Base-by-base conservation (phyloP, 768 basidiomycete species). In the Amanita fuliginea region DNA sequence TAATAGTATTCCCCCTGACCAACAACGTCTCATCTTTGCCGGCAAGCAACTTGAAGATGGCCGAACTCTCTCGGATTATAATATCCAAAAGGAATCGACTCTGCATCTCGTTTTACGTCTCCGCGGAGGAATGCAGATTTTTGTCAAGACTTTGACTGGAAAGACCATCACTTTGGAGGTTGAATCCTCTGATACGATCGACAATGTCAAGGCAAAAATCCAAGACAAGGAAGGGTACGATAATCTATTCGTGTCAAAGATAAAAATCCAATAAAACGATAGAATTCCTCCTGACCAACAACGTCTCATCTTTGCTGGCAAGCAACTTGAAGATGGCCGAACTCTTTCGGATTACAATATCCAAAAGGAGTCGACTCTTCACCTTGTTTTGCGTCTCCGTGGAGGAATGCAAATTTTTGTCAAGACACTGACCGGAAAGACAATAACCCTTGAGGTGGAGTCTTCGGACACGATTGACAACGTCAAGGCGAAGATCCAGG, bases 1-100 rank as follows among this genome's bases (percentile, higher is more conserved):
- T 30, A 3, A 2, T 30, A 30, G 30, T 4, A 64, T 68, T 43
- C 64, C 64, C 18, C 65, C 66, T 39, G 64, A 68, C 56, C 64
- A 64, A 47, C 24, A 69, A 78, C 46, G 86, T 78, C 52, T 89
- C 52, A 86, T 81, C 66, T 91, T 90, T 57, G 88, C 87, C 47
- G 88, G 89, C 35, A 90, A 91, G 72, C 87, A 90, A 62, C 68
- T 90, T 18, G 87, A 92, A 61, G 89, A 92, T 52, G 89, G 88
- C 4, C 81, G 87, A 42, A 91, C 88, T 0, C 73, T 89, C 5
- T 75, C 77, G 0, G 78, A 82, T 53, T 81, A 81, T 58, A 80
- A 81, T 58, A 81, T 81, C 39, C 80, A 79, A 68, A 79, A 81
- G 62, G 78, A 80, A 66, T 73, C 74, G 14, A 84, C 82, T 42